Evolutionary conservation across 352 stramenopile genomes (phyloP).

Genomic region (Phytophthora parvispora): DNA sequence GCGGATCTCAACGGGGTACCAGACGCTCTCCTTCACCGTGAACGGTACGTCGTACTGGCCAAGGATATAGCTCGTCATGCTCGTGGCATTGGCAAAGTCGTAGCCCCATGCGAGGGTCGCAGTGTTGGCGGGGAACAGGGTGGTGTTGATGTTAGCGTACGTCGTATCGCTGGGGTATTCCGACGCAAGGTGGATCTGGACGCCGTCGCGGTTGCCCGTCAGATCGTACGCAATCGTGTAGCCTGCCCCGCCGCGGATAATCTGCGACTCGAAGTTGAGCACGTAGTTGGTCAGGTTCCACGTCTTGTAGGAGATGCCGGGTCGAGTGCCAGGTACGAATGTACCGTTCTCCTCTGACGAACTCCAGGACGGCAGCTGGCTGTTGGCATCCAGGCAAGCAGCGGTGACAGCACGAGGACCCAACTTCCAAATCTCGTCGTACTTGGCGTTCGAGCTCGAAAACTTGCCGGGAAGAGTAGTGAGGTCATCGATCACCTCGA

Average conservation of each 20-base stretch:
- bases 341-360: slow-evolving; percentile 38
- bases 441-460: slow-evolving; percentile 41
- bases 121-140: slow-evolving; percentile 40
- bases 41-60: slow-evolving; percentile 58
- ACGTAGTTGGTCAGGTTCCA: slow-evolving; percentile 42
- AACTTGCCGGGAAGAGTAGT: slow-evolving; percentile 34
- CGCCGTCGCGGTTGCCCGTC: slow-evolving; percentile 36
- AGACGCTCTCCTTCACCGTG: slow-evolving; percentile 78
- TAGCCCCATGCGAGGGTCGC: slow-evolving; percentile 35
- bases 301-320: slow-evolving; percentile 35
- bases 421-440: slow-evolving; percentile 44
- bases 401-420: slow-evolving; percentile 35
- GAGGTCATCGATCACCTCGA: slow-evolving; percentile 38
- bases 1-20: slow-evolving; percentile 72
- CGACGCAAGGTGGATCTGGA: slow-evolving; percentile 45
- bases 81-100: slow-evolving; percentile 43
- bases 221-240: slow-evolving; percentile 40
- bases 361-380: slow-evolving; percentile 35
- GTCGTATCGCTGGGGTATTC: slow-evolving; percentile 41
- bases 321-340: slow-evolving; percentile 36
- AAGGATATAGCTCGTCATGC: slow-evolving; percentile 37
- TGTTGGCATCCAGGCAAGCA: slow-evolving; percentile 33
- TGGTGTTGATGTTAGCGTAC: slow-evolving; percentile 38
- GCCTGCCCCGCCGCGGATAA: slow-evolving; percentile 26
- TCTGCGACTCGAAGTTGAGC: slow-evolving; percentile 41